Evolutionary conservation across 1,284 basidiomycete species (phyloP).

Genomic region (Flammula alnicola): DNA sequence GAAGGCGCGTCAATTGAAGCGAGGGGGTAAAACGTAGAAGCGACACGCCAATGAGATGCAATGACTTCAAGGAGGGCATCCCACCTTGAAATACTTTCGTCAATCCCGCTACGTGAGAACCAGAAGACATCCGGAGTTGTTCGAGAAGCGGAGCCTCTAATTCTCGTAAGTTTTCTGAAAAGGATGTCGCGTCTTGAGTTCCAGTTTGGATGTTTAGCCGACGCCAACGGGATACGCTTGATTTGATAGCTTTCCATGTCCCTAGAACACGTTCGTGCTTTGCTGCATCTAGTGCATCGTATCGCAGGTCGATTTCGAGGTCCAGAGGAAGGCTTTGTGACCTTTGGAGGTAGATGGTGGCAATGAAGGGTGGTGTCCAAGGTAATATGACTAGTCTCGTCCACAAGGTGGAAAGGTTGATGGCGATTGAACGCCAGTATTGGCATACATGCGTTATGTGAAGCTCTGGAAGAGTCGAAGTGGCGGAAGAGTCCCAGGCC

Average conservation of each 20-base stretch:
- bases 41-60: conserved; percentile 20
- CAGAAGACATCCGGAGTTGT: conserved; percentile 22
- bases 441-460: conserved; percentile 18
- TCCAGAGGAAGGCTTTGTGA: conserved; percentile 19
- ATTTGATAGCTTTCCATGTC: conserved; percentile 18
- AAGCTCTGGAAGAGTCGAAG: conserved; percentile 7
- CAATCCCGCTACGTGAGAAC: conserved; percentile 13
- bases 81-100: conserved; percentile 20
- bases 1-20: conserved; percentile 21
- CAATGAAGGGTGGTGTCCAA: conserved; percentile 13
- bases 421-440: conserved; percentile 19
- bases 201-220: conserved; percentile 17
- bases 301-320: conserved; percentile 21
- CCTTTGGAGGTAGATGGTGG: conserved; percentile 16
- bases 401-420: conserved; percentile 16
- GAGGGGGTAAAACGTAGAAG: conserved; percentile 17
- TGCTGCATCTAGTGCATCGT: conserved; percentile 11
- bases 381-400: conserved; percentile 13
- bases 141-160: conserved; percentile 20
- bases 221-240: conserved; percentile 19
- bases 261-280: conserved; percentile 14
- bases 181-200: conserved; percentile 13
- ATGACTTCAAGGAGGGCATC: conserved; percentile 19
- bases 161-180: conserved; percentile 18
- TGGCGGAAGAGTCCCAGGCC: background rate